Evolutionary conservation across 441 rosid species (phyloP), one percentile per base, ranked within the genome.

Genomic region (Gossypium davidsonii): DNA sequence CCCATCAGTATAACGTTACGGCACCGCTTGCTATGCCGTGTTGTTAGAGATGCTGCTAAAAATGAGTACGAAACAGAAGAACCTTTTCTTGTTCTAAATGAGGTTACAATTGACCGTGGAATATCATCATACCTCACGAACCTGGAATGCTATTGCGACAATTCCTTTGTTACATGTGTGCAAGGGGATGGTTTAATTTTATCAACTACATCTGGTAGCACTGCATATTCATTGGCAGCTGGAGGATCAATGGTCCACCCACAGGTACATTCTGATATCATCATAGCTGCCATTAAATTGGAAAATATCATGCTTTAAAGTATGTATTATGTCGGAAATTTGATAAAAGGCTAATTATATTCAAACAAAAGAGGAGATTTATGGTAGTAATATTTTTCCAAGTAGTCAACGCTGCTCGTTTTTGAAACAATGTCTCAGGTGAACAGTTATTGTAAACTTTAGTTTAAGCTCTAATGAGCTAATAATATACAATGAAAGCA

Each of bases 231-330:
- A 7, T 85, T 96, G 79, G 99, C 97, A 12, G 99, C 98, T 71
- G 99, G 99, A 72, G 99, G 99, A 60, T 96, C 99, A 73, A 93
- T 96, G 98, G 99, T 96, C 74, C 99, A 96, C 79, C 99, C 99
- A 14, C 98, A 96, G 96, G 99, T 90, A 81, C 3, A 39, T 62
- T 55, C 57, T 49, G 14, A 65, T 42, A 61, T 31, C 49, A 23
- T 46, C 56, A 21, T 23, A 25, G 3, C 31, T 25, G 11, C 39
- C 57, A n/a, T 14, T 25, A 49, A 23, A 25, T 67, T 25, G n/a
- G 39, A 46, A 48, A 10, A 67, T n/a, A 25, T 67, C 42, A n/a
- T 26, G 23, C 20, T 67, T 67, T 48, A 48, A 1, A 0, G 10
- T 26, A 26, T 25, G 28, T 26, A 28, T 9, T 0, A 4, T 34